Base-by-base conservation (phyloP, 306 rosid genomes). In the Pterocarpus santalinus region DNA sequence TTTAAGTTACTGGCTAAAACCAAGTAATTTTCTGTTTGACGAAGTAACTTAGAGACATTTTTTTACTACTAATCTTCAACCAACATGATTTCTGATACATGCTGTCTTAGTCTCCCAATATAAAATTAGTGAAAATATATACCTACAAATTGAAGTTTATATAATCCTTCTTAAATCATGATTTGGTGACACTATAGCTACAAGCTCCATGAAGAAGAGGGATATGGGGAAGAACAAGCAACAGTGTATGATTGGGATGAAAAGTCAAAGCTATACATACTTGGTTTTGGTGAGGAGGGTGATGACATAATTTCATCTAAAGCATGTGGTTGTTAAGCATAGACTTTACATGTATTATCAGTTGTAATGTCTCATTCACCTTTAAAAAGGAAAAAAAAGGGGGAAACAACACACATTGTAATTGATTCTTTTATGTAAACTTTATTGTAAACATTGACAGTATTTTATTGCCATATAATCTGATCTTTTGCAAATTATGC, bases 261-360 rank as follows among this genome's bases (percentile, higher is more conserved):
- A 81, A 82, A 78, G 86, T 82, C 81, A 82, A 82, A 82, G 73
- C 2, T 36, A 66, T 73, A 73, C n/a, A 74, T 2, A 85, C 51
- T 79, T 16, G 44, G 81, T 85, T 85, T 82, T 85, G 84, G 82
- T 78, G 84, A 67, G 76, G 71, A 69, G 75, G 74, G 49, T 78
- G 84, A 74, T 78, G 79, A 85, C 76, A 85, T 85, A 69, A 82
- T 85, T 82, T 69, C 84, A 82, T 84, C 86, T 78, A 85, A 85
- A 85, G 86, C 86, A 78, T 78, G 89, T 82, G 89, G 89, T 78
- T 85, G 89, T 85, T 85, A 85, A 78, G 61, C 84, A 85, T 78
- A 74, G 89, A 85, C 86, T 82, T 85, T 81, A 82, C 73, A 78
- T 77, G 84, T 85, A 85, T 85, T 78, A 76, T 82, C 65, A 81